Percentiles rank a stretch among this genome's conserved stretches.
phyloP scores from a whole-genome alignment of 768 basidiomycete species.

The Suillus luteus region DNA sequence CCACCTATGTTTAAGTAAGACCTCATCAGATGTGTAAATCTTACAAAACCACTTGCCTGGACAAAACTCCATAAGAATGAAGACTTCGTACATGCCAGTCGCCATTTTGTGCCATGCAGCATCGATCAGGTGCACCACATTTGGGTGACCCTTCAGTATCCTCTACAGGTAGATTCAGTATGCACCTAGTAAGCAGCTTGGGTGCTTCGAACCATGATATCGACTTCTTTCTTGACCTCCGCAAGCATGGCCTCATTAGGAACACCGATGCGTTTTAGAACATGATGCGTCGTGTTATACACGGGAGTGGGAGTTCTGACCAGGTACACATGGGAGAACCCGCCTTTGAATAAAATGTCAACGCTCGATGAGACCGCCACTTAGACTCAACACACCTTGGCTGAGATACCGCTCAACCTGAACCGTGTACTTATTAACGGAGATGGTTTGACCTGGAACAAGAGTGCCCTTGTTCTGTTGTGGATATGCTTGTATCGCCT shows the following conservation, averaged over 20 bases:
- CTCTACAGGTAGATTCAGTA: conserved; percentile 55
- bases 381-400: conserved; percentile 63
- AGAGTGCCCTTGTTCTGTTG: conserved; percentile 64
- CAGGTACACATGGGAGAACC: conserved; percentile 97
- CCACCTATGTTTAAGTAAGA: conserved; percentile 59
- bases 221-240: conserved; percentile 97
- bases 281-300: conserved; percentile 91
- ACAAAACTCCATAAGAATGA: conserved; percentile 99
- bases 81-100: conserved; percentile 89
- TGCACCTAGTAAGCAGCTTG: conserved; percentile 18
- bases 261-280: conserved; percentile 95
- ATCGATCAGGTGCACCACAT: conserved; percentile 95
- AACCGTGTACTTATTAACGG: conserved; percentile 87
- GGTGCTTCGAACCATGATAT: conserved; percentile 82
- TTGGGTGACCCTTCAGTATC: conserved; percentile 88
- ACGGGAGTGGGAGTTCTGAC: conserved; percentile 86
- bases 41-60: conserved; percentile 51
- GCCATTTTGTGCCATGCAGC: conserved; percentile 87
- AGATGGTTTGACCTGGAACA: conserved; percentile 81
- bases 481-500: conserved; percentile 48
- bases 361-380: conserved; percentile 16
- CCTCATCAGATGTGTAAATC: not conserved
- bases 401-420: conserved; percentile 93
- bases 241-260: conserved; percentile 85
- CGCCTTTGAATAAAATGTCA: conserved; percentile 55